Percentiles rank a stretch among this genome's conserved stretches.
These are phyloP conservation scores for Antrodiella citrinella DNA, from an alignment of 768 basidiomycete species.

Conservation along the genomic window DNA sequence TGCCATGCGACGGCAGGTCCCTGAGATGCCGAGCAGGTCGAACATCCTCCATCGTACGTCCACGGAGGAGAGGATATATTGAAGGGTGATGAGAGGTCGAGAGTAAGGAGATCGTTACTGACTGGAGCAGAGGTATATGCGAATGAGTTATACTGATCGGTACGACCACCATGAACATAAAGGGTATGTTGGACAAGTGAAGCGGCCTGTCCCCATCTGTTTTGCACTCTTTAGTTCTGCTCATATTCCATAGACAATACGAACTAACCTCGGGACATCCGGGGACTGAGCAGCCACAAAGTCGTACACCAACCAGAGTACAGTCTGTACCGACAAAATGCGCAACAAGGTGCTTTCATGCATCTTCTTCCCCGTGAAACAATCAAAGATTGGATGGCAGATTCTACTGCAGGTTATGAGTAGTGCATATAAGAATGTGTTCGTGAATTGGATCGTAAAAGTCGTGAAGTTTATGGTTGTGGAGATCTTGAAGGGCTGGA, in stretches of 20 bases:
- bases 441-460: neutral
- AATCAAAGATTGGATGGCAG: too few species aligned
- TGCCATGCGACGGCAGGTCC: conserved; percentile 75
- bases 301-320: conserved; percentile 12
- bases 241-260: neutral
- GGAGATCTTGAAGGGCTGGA: neutral
- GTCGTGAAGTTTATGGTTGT: neutral
- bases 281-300: conserved; percentile 12
- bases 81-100: conserved; percentile 60
- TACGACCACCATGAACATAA: conserved; percentile 76
- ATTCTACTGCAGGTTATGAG: neutral
- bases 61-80: conserved; percentile 58
- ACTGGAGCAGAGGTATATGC: conserved; percentile 72
- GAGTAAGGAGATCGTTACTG: conserved; percentile 57
- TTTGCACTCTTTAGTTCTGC: neutral
- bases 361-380: too few species aligned
- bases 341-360: neutral
- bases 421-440: neutral
- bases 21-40: conserved; percentile 35
- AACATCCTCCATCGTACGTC: conserved; percentile 43
- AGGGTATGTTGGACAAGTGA: conserved; percentile 51
- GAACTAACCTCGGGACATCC: conserved; percentile 16
- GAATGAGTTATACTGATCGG: conserved; percentile 54
- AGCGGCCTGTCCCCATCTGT: conserved; percentile 80
- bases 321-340: neutral